Percentiles rank a stretch among this genome's conserved stretches.
These are phyloP conservation scores for Coemansia sp. DNA, from an alignment of 192 early-diverging fungal genomes.

Conservation along the genomic window DNA sequence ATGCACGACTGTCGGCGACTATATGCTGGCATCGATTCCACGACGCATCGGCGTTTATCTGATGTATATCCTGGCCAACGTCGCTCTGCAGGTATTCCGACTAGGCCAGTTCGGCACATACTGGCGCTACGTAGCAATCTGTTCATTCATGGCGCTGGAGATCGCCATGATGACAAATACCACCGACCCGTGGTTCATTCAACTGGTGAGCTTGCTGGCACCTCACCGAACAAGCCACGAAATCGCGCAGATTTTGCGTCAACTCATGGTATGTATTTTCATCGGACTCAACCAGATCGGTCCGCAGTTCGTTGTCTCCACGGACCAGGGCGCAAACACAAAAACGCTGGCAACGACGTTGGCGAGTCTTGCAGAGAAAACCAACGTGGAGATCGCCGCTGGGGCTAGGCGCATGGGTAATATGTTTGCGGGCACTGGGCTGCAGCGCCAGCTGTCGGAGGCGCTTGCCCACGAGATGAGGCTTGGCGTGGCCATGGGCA, in stretches of 20 bases:
- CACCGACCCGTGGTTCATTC: slow-evolving; percentile 28
- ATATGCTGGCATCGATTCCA: slow-evolving; percentile 68
- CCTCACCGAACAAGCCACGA: slow-evolving; percentile 49
- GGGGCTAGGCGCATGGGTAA: slow-evolving; percentile 22
- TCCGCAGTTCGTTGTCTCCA: slow-evolving; percentile 41
- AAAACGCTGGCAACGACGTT: slow-evolving; percentile 39
- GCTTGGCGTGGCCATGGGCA: slow-evolving; percentile 44
- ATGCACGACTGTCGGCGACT: slow-evolving; percentile 69
- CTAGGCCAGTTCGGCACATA: slow-evolving; percentile 42
- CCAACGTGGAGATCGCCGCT: slow-evolving; percentile 27
- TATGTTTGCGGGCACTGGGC: slow-evolving; percentile 28
- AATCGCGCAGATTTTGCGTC: slow-evolving; percentile 45
- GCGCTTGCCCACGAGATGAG: slow-evolving; percentile 33
- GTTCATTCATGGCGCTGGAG: slow-evolving; percentile 42
- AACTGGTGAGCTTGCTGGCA: slow-evolving; percentile 24
- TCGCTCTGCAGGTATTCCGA: slow-evolving; percentile 46
- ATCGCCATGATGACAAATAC: slow-evolving; percentile 40
- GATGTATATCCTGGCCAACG: slow-evolving; percentile 35
- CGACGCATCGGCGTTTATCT: slow-evolving; percentile 32
- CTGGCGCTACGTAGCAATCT: slow-evolving; percentile 52
- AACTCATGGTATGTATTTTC: slow-evolving; percentile 48
- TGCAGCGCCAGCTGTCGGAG: slow-evolving; percentile 21
- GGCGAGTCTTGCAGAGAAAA: slow-evolving; percentile 11
- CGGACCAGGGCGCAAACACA: slow-evolving; percentile 35
- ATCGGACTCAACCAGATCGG: slow-evolving; percentile 54